These are phyloP conservation scores for Trametes gibbosa DNA, from an alignment of 768 basidiomycete species.

Conservation along the genomic window DNA sequence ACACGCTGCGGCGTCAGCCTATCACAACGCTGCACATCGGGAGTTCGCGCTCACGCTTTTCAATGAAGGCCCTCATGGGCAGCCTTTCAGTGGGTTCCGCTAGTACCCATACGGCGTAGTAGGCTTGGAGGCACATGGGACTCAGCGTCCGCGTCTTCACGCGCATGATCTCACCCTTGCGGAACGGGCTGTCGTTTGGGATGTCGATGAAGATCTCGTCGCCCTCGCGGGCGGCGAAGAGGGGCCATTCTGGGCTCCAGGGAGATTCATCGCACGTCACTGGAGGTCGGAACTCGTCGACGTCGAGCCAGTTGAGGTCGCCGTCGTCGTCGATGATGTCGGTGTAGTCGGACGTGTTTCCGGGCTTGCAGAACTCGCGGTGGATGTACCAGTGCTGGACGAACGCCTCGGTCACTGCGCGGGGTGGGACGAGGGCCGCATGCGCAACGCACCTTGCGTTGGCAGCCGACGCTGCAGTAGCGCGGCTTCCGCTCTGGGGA, in stretches of 20 bases:
- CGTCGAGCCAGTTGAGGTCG: conserved; percentile 2
- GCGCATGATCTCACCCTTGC: conserved; percentile 1
- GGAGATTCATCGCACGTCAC: too few relatives aligned
- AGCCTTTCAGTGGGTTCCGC: not conserved
- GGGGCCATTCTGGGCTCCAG: not conserved
- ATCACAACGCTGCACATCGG: not conserved
- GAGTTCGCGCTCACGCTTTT: not conserved
- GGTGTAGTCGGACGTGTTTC: not conserved
- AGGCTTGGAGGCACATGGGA: conserved; percentile 1
- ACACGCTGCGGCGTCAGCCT: not conserved
- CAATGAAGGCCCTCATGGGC: not conserved
- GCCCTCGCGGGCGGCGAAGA: conserved; percentile 1
- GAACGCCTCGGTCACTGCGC: too few relatives aligned
- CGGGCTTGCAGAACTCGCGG: conserved; percentile 1
- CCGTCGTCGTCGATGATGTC: conserved; percentile 4
- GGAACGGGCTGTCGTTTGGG: not conserved
- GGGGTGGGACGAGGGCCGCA: not conserved
- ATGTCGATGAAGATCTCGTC: conserved; percentile 10
- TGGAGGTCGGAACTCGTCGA: not conserved
- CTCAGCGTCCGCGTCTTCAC: conserved; percentile 1
- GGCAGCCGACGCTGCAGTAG: conserved; percentile 3
- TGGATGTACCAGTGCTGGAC: conserved; percentile 5
- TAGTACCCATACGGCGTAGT: not conserved
- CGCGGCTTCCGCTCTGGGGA: not conserved
- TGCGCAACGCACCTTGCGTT: not conserved